These are phyloP conservation scores for Coleophoma eucalyptorum DNA, from an alignment of 2,329 filamentous ascomycete genomes.

Conservation along the genomic window DNA sequence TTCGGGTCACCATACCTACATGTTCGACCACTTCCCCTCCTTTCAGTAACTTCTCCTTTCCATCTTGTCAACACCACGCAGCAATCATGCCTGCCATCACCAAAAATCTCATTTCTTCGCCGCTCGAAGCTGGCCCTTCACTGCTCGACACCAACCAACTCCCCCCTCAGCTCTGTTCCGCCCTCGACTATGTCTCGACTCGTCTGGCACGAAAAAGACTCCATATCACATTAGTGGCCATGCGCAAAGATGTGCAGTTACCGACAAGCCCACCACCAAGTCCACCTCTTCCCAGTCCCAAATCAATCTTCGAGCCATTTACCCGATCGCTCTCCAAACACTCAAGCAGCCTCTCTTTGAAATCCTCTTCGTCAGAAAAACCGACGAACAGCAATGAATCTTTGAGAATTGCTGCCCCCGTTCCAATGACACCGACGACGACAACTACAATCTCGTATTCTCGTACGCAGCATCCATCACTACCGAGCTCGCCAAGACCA, in stretches of 20 bases:
- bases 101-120: constrained; percentile 57
- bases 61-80: neutral
- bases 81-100: constrained; percentile 20
- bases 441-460: constrained; percentile 10
- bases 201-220: constrained; percentile 51
- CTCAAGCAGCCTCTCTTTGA: neutral
- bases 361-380: neutral
- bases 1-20: too few species aligned
- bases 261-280: constrained; percentile 27
- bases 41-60: neutral
- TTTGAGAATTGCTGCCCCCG: constrained; percentile 3
- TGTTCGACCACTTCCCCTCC: neutral
- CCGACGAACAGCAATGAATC: neutral
- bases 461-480: constrained; percentile 17
- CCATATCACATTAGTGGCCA: constrained; percentile 54
- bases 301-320: constrained; percentile 9
- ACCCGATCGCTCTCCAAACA: constrained; percentile 12
- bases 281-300: constrained; percentile 8
- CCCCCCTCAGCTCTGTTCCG: constrained; percentile 48
- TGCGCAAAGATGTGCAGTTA: constrained; percentile 52
- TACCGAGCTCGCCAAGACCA: constrained; percentile 18
- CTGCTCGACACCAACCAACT: constrained; percentile 54
- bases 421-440: constrained; percentile 5
- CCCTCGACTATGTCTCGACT: constrained; percentile 55
- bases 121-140: constrained; percentile 58